Conservation (phyloP, 2,329 filamentous ascomycete species). For the Sporothrix schenckii region DNA sequence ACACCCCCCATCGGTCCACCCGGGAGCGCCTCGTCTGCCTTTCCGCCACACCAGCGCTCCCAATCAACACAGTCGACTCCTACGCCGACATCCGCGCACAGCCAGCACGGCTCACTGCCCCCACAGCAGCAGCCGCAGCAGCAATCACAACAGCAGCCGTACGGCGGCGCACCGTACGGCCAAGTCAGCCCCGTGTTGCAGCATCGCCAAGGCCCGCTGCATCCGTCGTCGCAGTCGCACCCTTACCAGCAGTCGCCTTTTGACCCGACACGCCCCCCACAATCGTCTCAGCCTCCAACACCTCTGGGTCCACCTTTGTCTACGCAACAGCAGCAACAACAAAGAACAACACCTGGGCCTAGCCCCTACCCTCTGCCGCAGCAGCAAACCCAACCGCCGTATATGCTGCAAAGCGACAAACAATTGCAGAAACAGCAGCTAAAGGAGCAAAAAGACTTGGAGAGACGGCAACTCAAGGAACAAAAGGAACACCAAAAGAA, state of each 20-base stretch:
- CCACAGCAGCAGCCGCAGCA: constrained; percentile 18
- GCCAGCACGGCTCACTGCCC: constrained; percentile 48
- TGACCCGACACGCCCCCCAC: constrained; percentile 50
- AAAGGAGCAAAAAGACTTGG: constrained; percentile 14
- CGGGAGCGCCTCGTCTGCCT: constrained; percentile 41
- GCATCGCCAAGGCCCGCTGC: constrained; percentile 49
- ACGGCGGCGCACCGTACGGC: constrained; percentile 54
- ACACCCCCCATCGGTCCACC: constrained; percentile 55
- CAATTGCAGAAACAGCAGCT: constrained; percentile 8
- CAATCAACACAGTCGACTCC: constrained; percentile 62
- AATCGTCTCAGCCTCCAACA: constrained; percentile 56
- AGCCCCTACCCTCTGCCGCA: constrained; percentile 35
- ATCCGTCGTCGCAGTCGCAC: neutral
- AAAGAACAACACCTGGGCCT: neutral
- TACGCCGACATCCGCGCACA: constrained; percentile 65
- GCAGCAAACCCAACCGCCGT: constrained; percentile 34
- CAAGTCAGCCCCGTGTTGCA: constrained; percentile 58
- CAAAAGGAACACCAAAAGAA: constrained; percentile 37
- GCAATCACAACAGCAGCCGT: constrained; percentile 34
- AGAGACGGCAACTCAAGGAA: neutral
- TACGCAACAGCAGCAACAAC: neutral
- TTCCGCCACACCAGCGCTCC: constrained; percentile 51
- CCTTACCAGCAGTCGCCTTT: constrained; percentile 39
- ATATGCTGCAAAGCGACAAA: constrained; percentile 21
- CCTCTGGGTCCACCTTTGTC: constrained; percentile 57